A percentile compares a stretch with the other conserved stretches of the same genome.
These are phyloP conservation scores for Pouteria glomerata DNA, from an alignment of 148 eudicot genomes.

Conservation along the genomic window DNA sequence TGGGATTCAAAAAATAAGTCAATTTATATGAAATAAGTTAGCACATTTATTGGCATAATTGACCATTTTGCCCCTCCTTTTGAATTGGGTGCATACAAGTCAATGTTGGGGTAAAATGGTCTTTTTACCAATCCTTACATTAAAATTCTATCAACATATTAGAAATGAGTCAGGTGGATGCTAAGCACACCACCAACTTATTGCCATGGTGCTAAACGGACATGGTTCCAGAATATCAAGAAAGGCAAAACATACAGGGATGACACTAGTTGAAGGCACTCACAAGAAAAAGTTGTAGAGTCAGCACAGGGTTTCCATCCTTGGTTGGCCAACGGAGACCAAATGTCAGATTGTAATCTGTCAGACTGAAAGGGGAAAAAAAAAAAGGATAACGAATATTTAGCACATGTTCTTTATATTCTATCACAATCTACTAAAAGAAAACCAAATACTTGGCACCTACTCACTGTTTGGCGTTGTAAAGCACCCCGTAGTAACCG, in stretches of 20 bases:
- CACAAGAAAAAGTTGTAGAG: slow-evolving; percentile 39
- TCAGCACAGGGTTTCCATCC: slow-evolving; percentile 72
- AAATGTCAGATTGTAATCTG: slow-evolving; percentile 58
- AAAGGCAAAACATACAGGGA: not conserved
- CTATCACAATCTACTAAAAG: not conserved
- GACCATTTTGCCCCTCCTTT: too few relatives aligned
- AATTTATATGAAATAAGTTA: too few relatives aligned
- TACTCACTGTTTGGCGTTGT: slow-evolving; percentile 61
- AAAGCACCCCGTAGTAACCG: slow-evolving; percentile 75
- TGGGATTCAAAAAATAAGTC: too few relatives aligned
- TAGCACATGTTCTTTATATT: not conserved
- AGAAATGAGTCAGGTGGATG: too few relatives aligned
- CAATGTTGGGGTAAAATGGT: too few relatives aligned
- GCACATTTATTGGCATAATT: too few relatives aligned
- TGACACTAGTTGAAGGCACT: slow-evolving; percentile 18
- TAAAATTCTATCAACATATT: too few relatives aligned
- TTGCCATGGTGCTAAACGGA: too few relatives aligned
- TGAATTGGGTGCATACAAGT: too few relatives aligned
- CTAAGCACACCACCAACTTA: too few relatives aligned
- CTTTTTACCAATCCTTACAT: too few relatives aligned
- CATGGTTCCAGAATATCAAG: not conserved
- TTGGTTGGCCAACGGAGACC: slow-evolving; percentile 79
- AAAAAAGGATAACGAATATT: not conserved
- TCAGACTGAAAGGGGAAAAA: slow-evolving; percentile 38
- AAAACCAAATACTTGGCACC: slow-evolving; percentile 4